These are phyloP conservation scores for Xylaria intraflava DNA, from an alignment of 495 filamentous ascomycete genomes.

Conservation along the genomic window DNA sequence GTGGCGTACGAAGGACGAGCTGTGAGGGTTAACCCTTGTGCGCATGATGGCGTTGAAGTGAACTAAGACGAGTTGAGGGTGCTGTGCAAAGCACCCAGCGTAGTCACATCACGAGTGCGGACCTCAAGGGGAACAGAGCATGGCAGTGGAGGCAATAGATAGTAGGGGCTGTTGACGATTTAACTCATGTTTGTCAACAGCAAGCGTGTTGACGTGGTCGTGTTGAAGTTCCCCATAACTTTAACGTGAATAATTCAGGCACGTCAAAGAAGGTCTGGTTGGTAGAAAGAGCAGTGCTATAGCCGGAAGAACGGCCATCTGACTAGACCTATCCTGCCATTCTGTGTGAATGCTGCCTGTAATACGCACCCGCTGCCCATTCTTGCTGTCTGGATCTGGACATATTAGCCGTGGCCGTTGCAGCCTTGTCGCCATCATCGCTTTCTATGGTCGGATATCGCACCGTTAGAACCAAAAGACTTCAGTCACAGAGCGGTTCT, in stretches of 20 bases:
- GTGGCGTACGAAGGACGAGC: no score
- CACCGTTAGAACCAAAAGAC: conserved; percentile 36
- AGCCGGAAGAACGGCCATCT: conserved; percentile 9
- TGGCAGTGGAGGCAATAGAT: no score
- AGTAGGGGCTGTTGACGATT: no score
- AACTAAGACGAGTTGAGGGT: no score
- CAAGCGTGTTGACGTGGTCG: no score
- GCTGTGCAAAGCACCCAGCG: no score
- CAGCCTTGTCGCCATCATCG: conserved; percentile 51
- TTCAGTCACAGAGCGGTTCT: conserved; percentile 16
- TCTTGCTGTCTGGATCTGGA: conserved; percentile 17
- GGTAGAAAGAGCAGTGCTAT: conserved; percentile 12
- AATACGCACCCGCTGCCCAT: conserved; percentile 11
- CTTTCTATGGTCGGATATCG: conserved; percentile 49
- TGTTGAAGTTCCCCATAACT: no score
- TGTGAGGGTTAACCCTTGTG: no score
- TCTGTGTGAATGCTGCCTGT: conserved; percentile 19
- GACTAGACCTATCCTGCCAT: conserved; percentile 15
- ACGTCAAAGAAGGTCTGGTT: conserved; percentile 23
- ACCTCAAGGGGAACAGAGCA: no score
- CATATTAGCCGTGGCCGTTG: conserved; percentile 12
- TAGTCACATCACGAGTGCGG: no score
- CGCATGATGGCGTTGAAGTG: no score
- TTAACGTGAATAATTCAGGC: background rate
- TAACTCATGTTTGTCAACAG: no score